Evolutionary conservation across 345 rosid genomes (phyloP).

Genomic region (Arabidopsis suecica): DNA sequence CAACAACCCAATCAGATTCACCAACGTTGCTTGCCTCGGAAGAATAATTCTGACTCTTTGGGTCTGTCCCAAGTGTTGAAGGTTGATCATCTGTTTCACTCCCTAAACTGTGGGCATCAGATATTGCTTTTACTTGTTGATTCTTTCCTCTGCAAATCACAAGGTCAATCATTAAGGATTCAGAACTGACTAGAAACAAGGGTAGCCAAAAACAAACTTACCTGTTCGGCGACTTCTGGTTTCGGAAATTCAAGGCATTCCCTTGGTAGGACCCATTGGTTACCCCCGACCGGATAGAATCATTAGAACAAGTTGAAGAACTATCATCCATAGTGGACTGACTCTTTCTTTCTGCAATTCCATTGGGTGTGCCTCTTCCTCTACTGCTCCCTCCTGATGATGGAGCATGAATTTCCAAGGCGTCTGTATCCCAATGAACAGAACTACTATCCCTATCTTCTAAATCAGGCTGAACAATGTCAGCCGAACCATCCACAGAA

Average conservation of each 20-base stretch:
- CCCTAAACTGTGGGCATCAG: slow-evolving; percentile 52
- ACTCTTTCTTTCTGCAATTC: slow-evolving; percentile 62
- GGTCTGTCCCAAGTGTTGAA: slow-evolving; percentile 50
- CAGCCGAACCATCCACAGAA: slow-evolving; percentile 69
- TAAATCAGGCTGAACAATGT: slow-evolving; percentile 72
- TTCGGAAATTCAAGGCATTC: slow-evolving; percentile 56
- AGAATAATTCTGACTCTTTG: slow-evolving; percentile 48
- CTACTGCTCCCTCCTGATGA: slow-evolving; percentile 65
- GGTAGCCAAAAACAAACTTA: slow-evolving; percentile 18
- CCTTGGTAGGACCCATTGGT: slow-evolving; percentile 67
- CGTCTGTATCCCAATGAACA: slow-evolving; percentile 82
- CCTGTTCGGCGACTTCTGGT: slow-evolving; percentile 61
- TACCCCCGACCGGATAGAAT: slow-evolving; percentile 76
- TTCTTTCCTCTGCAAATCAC: slow-evolving; percentile 57
- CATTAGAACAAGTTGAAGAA: slow-evolving; percentile 96
- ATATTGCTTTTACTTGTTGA: slow-evolving; percentile 53
- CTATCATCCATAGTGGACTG: slow-evolving; percentile 80
- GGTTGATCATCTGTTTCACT: slow-evolving; percentile 58
- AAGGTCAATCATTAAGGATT: slow-evolving; percentile 15
- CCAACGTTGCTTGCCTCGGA: slow-evolving; percentile 52
- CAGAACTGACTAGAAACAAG: slow-evolving; percentile 19
- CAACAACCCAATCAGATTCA: slow-evolving; percentile 61
- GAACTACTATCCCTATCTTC: slow-evolving; percentile 85
- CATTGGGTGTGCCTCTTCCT: slow-evolving; percentile 59
- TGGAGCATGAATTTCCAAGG: slow-evolving; percentile 72